These are phyloP conservation scores for Rosa chinensis DNA, from an alignment of 306 rosid species.

Conservation along the genomic window DNA sequence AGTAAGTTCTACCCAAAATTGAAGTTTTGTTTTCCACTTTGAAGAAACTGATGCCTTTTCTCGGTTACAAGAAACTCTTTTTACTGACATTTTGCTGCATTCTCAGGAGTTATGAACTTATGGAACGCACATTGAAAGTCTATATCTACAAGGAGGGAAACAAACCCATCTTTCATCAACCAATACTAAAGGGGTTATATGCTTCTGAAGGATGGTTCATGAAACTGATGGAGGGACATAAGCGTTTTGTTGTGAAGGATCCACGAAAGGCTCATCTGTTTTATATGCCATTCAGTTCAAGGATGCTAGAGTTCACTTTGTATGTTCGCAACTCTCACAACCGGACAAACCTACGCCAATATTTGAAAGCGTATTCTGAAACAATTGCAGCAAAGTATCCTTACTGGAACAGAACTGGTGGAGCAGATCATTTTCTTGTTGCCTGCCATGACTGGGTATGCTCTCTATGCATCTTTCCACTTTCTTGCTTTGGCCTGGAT, in stretches of 20 bases:
- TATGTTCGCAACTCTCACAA: constrained; percentile 88
- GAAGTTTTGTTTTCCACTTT: neutral
- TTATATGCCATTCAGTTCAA: constrained; percentile 90
- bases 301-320: constrained; percentile 67
- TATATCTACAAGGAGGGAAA: constrained; percentile 82
- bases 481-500: neutral
- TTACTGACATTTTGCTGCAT: constrained; percentile 22
- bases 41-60: neutral
- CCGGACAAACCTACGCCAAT: constrained; percentile 77
- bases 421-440: constrained; percentile 96
- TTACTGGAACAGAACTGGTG: constrained; percentile 80
- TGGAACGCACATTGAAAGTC: constrained; percentile 80
- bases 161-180: constrained; percentile 91
- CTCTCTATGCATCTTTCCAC: constrained; percentile 13
- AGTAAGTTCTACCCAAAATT: neutral
- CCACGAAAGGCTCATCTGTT: constrained; percentile 88
- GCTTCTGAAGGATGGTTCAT: constrained; percentile 98
- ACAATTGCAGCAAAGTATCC: constrained; percentile 70
- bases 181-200: constrained; percentile 76
- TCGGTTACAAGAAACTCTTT: neutral
- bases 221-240: constrained; percentile 88
- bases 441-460: constrained; percentile 98
- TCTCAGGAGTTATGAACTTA: constrained; percentile 87
- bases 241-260: constrained; percentile 64
- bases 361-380: constrained; percentile 72